Evolutionary conservation across 805 yeast species (phyloP).

Genomic region (Lipomyces anomalus): DNA sequence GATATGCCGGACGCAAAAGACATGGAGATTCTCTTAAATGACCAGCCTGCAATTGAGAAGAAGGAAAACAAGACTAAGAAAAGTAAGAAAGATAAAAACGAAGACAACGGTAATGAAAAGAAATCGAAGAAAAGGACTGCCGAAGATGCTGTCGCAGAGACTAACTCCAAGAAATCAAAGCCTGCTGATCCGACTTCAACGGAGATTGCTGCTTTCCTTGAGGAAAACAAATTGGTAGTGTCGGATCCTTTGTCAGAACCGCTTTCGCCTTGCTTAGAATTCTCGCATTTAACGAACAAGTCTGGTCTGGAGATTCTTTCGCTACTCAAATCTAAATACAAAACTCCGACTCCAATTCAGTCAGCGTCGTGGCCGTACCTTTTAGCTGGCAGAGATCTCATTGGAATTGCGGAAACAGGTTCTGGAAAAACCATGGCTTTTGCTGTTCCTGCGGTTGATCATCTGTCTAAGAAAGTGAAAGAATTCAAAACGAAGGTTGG

Average conservation of each 20-base stretch:
- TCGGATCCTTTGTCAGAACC: slow-evolving; percentile 61
- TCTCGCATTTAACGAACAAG: slow-evolving; percentile 56
- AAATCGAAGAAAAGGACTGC: slow-evolving; percentile 38
- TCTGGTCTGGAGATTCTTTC: slow-evolving; percentile 51
- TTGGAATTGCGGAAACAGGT: slow-evolving; percentile 98
- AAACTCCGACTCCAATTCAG: slow-evolving; percentile 94
- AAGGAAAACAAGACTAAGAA: slow-evolving; percentile 31
- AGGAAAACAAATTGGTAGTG: slow-evolving; percentile 69
- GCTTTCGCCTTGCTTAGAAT: slow-evolving; percentile 55
- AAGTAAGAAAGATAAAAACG: slow-evolving; percentile 29
- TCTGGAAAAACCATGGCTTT: slow-evolving; percentile 97
- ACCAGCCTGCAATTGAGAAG: slow-evolving; percentile 30
- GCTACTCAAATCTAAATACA: slow-evolving; percentile 66
- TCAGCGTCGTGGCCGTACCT: slow-evolving; percentile 92
- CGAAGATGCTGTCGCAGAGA: slow-evolving; percentile 34
- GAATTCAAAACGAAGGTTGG: slow-evolving; percentile 45
- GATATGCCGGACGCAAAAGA: no score
- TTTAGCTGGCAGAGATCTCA: slow-evolving; percentile 70
- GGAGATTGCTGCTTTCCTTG: slow-evolving; percentile 57
- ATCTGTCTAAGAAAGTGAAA: slow-evolving; percentile 38
- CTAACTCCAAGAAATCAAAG: slow-evolving; percentile 4
- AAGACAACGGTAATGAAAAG: slow-evolving; percentile 31
- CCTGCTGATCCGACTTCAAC: slow-evolving; percentile 37
- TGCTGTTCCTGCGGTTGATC: slow-evolving; percentile 92
- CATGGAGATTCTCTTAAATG: no score